Evolutionary conservation across 306 rosid genomes (phyloP).

Genomic region (Adenanthera pavonina): DNA sequence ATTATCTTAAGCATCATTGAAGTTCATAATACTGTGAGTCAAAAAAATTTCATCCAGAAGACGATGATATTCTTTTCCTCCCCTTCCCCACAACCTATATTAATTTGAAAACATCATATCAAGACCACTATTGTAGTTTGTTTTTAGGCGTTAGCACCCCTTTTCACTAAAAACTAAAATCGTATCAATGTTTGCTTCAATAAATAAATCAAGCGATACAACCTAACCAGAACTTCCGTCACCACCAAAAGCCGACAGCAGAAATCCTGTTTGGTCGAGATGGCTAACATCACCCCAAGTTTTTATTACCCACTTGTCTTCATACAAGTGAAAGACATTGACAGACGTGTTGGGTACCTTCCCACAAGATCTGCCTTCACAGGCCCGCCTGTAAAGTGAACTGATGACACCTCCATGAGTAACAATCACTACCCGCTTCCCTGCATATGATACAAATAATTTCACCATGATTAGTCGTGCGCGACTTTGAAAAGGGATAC

Average conservation of each 20-base stretch:
- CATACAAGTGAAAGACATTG: conserved; percentile 69
- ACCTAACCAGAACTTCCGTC: conserved; percentile 78
- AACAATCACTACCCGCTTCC: conserved; percentile 71
- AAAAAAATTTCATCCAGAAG: background rate
- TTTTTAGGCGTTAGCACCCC: too few species aligned
- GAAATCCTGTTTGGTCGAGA: conserved; percentile 62
- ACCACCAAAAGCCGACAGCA: conserved; percentile 85
- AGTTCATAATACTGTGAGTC: background rate
- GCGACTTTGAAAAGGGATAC: background rate
- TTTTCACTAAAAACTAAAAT: too few species aligned
- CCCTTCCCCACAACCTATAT: conserved; percentile 16
- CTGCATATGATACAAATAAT: conserved; percentile 49
- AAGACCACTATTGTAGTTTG: too few species aligned
- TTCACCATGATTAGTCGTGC: conserved; percentile 21
- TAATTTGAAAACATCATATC: background rate
- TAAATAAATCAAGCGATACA: conserved; percentile 12
- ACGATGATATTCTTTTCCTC: background rate
- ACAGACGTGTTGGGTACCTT: conserved; percentile 74
- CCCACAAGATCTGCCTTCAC: conserved; percentile 51
- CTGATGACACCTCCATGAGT: conserved; percentile 84
- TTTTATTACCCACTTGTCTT: conserved; percentile 65
- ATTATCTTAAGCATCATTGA: background rate
- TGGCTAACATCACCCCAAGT: conserved; percentile 84
- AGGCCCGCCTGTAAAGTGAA: conserved; percentile 59
- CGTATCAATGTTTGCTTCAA: too few species aligned